These are phyloP conservation scores for Penicillium frequentans DNA, from an alignment of 2,329 filamentous ascomycete genomes.

Conservation along the genomic window DNA sequence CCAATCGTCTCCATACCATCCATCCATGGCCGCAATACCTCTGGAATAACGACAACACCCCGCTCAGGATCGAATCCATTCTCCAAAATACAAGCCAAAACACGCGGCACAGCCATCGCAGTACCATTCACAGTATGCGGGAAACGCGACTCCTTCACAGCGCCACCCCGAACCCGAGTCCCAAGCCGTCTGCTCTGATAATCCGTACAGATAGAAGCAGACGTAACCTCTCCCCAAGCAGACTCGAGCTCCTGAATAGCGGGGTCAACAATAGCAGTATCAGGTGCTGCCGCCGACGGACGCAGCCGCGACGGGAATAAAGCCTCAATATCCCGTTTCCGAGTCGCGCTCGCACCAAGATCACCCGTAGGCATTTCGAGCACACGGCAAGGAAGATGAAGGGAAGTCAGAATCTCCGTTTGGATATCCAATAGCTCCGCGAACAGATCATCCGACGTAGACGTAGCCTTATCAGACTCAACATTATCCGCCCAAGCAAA, in stretches of 20 bases:
- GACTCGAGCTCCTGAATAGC: conserved; percentile 44
- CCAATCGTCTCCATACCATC: conserved; percentile 68
- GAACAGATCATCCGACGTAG: conserved; percentile 57
- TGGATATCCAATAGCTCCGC: conserved; percentile 86
- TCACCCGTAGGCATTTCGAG: conserved; percentile 90
- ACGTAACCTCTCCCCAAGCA: conserved; percentile 93
- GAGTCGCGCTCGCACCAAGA: conserved; percentile 80
- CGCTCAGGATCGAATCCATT: conserved; percentile 78
- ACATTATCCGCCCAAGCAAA: conserved; percentile 80
- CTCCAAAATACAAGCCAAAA: conserved; percentile 86
- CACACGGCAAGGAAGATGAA: conserved; percentile 81
- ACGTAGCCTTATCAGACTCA: conserved; percentile 32
- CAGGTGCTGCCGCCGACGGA: not conserved
- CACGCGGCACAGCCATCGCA: conserved; percentile 83
- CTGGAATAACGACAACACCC: conserved; percentile 70
- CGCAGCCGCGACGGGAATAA: conserved; percentile 78
- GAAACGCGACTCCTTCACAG: conserved; percentile 58
- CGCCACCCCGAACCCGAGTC: conserved; percentile 65
- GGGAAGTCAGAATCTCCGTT: conserved; percentile 72
- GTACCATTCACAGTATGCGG: conserved; percentile 94
- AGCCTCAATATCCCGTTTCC: conserved; percentile 92
- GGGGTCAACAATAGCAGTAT: conserved; percentile 1
- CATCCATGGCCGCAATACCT: conserved; percentile 83
- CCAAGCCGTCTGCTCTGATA: conserved; percentile 84
- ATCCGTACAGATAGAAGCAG: conserved; percentile 86